These are phyloP conservation scores for Ophiostoma ips DNA, from an alignment of 2,329 filamentous ascomycete species.

Conservation along the genomic window DNA sequence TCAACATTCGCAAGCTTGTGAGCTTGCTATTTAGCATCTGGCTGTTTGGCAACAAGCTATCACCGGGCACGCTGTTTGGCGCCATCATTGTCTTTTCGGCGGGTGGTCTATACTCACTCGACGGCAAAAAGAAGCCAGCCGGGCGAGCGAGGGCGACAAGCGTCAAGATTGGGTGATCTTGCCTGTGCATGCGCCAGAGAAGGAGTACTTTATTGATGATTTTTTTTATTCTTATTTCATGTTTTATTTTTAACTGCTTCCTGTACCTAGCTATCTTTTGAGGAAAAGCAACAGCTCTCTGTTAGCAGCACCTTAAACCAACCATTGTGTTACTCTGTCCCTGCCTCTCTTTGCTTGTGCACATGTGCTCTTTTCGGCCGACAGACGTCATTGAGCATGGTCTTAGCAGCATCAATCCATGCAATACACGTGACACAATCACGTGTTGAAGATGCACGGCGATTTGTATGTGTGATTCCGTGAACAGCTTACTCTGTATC, in stretches of 20 bases:
- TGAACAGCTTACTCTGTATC: too few species aligned
- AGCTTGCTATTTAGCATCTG: constrained; percentile 85
- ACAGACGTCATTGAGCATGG: not conserved
- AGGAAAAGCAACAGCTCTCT: too few species aligned
- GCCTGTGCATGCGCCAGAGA: not conserved
- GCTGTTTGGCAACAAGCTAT: constrained; percentile 78
- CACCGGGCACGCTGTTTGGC: constrained; percentile 62
- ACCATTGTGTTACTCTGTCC: too few species aligned
- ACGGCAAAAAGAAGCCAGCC: constrained; percentile 32
- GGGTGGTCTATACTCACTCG: constrained; percentile 81
- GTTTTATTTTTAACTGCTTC: not conserved
- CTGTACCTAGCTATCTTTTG: too few species aligned
- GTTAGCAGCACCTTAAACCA: too few species aligned
- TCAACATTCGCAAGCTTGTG: constrained; percentile 89
- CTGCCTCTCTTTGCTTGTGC: too few species aligned
- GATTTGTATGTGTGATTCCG: too few species aligned
- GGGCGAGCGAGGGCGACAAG: constrained; percentile 17
- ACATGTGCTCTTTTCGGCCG: too few species aligned
- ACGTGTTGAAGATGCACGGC: too few species aligned
- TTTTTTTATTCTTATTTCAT: not conserved
- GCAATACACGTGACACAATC: not conserved
- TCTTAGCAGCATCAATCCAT: not conserved
- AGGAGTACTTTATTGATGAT: too few species aligned
- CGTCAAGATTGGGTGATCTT: constrained; percentile 16
- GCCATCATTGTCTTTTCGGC: constrained; percentile 79